Conservation (phyloP, 345 rosid species). For the Anacardium occidentale region DNA sequence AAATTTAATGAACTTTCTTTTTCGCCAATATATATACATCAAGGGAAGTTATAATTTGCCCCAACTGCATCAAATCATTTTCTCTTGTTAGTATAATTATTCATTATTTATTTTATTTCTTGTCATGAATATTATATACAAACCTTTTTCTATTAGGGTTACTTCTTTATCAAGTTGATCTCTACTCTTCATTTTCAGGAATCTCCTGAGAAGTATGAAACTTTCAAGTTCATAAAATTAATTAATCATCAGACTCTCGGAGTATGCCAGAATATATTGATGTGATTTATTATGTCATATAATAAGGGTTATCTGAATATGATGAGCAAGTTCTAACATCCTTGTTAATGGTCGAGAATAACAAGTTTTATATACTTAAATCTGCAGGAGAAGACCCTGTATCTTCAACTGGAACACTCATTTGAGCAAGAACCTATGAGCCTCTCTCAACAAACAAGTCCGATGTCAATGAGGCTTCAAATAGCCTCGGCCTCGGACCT, state of each 20-base stretch:
- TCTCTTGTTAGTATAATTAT: too few species aligned
- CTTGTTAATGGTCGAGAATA: too few species aligned
- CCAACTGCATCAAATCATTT: too few species aligned
- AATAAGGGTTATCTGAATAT: background rate
- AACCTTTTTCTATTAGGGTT: too few species aligned
- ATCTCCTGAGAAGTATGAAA: background rate
- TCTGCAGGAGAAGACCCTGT: constrained; percentile 6
- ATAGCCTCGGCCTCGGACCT: constrained; percentile 29
- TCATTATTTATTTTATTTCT: too few species aligned
- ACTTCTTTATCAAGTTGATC: background rate
- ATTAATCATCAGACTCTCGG: background rate
- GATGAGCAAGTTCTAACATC: too few species aligned
- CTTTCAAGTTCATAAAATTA: background rate
- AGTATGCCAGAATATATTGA: background rate
- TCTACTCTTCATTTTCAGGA: background rate
- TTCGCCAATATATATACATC: too few species aligned
- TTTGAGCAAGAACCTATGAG: constrained; percentile 30
- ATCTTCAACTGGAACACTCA: constrained; percentile 26
- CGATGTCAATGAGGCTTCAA: background rate
- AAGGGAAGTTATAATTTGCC: too few species aligned
- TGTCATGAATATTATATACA: too few species aligned
- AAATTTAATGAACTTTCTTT: too few species aligned
- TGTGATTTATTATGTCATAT: background rate
- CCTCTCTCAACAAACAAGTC: background rate
- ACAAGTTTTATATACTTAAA: background rate